Percentiles rank a stretch among this genome's conserved stretches.
These are phyloP conservation scores for Aspergillus vadensis DNA, from an alignment of 2,329 filamentous ascomycete species.

Conservation along the genomic window DNA sequence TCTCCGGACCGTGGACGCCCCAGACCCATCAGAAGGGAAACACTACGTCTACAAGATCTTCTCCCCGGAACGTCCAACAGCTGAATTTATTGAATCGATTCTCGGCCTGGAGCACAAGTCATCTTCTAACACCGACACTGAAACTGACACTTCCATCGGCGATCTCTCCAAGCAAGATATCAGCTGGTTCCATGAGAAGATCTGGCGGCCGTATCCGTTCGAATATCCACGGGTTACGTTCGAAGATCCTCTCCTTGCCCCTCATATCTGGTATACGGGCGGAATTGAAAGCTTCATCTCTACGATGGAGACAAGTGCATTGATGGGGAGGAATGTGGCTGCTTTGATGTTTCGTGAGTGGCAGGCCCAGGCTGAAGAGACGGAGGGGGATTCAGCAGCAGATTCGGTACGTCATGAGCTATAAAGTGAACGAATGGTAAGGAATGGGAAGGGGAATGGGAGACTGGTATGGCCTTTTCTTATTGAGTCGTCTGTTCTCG, in stretches of 20 bases:
- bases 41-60: slow-evolving; percentile 70
- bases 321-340: slow-evolving; percentile 73
- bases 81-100: slow-evolving; percentile 51
- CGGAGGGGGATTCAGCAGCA: background rate
- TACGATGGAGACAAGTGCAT: slow-evolving; percentile 93
- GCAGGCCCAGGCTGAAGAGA: slow-evolving; percentile 34
- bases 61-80: slow-evolving; percentile 54
- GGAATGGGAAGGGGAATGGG: background rate
- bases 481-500: too few relatives aligned
- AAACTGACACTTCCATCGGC: slow-evolving; percentile 31
- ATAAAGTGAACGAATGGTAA: background rate
- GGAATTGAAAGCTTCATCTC: slow-evolving; percentile 91
- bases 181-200: slow-evolving; percentile 75
- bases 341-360: slow-evolving; percentile 59
- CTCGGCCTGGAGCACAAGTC: slow-evolving; percentile 45
- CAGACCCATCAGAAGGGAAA: slow-evolving; percentile 33
- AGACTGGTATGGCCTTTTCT: too few relatives aligned
- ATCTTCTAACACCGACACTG: slow-evolving; percentile 10
- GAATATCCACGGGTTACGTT: slow-evolving; percentile 84
- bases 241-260: slow-evolving; percentile 70
- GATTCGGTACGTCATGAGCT: slow-evolving; percentile 14
- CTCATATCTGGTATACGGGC: slow-evolving; percentile 58
- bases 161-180: slow-evolving; percentile 52
- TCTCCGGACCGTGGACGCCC: slow-evolving; percentile 65
- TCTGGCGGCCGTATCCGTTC: slow-evolving; percentile 84